phyloP scores from a whole-genome alignment of 257 asterid species.

The Salvia hispanica region DNA sequence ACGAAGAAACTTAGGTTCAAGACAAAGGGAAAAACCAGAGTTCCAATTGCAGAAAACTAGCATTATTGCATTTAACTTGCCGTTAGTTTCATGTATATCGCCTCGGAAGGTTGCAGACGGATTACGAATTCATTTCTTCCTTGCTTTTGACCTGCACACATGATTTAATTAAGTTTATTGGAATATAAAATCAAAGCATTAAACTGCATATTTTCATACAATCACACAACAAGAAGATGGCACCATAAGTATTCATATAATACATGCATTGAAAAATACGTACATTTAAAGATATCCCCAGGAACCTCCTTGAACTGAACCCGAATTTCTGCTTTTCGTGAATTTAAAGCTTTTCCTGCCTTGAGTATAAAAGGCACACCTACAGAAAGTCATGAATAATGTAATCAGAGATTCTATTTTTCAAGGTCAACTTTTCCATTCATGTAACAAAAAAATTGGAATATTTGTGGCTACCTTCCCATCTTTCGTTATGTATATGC shows the following conservation, averaged over 20 bases:
- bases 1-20: constrained; percentile 22
- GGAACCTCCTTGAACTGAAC: constrained; percentile 98
- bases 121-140: constrained; percentile 96
- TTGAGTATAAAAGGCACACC: constrained; percentile 97
- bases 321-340: constrained; percentile 94
- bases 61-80: constrained; percentile 42
- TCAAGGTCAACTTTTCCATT: constrained; percentile 1
- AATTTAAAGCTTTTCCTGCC: constrained; percentile 96
- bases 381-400: constrained; percentile 41
- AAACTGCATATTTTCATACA: not conserved
- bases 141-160: constrained; percentile 72
- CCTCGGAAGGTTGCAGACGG: constrained; percentile 96
- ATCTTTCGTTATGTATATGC: constrained; percentile 82
- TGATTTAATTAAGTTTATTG: constrained; percentile 29
- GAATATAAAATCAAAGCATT: constrained; percentile 2
- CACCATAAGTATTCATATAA: constrained; percentile 1
- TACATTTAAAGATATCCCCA: constrained; percentile 87
- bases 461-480: constrained; percentile 72
- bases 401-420: not conserved
- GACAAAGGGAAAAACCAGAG: not conserved
- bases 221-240: constrained; percentile 1
- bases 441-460: not conserved
- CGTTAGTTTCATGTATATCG: constrained; percentile 96
- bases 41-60: not conserved
- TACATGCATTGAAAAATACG: constrained; percentile 40